Conservation (phyloP, 345 rosid species). For the Boechera divaricarpa region DNA sequence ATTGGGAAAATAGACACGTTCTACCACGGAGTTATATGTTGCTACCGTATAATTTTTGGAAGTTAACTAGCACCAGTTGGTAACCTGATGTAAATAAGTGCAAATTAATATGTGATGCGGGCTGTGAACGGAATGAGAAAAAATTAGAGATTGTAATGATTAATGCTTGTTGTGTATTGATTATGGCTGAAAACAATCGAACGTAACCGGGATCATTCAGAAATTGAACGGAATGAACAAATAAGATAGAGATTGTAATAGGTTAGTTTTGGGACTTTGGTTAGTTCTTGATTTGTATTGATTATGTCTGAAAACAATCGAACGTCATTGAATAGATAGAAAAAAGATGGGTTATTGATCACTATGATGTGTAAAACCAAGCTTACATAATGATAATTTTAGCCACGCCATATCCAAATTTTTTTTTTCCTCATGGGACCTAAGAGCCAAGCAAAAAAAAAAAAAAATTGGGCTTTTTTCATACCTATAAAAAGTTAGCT, state of each 20-base stretch:
- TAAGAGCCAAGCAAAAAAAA: too few species aligned
- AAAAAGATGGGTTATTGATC: too few species aligned
- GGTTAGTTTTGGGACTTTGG: too few species aligned
- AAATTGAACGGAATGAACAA: too few species aligned
- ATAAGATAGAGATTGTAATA: too few species aligned
- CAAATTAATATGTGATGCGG: not conserved
- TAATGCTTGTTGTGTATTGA: not conserved
- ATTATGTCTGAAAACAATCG: too few species aligned
- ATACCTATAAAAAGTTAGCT: not conserved
- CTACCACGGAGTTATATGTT: slow-evolving; percentile 33
- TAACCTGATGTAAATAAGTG: not conserved
- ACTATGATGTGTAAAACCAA: too few species aligned
- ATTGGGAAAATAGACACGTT: slow-evolving; percentile 31
- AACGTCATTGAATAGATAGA: too few species aligned
- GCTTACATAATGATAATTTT: not conserved
- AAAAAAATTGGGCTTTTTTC: not conserved
- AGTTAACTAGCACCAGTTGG: not conserved
- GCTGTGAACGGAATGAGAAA: not conserved
- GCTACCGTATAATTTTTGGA: not conserved
- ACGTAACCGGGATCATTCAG: too few species aligned
- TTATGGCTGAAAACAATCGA: not conserved
- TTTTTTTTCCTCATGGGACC: not conserved
- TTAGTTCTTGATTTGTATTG: too few species aligned
- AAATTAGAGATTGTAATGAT: too few species aligned
- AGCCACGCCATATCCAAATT: not conserved